A percentile compares a stretch with the other conserved stretches of the same genome.
Conservation (phyloP, 495 filamentous ascomycete genomes). For the Peziza echinospora region DNA sequence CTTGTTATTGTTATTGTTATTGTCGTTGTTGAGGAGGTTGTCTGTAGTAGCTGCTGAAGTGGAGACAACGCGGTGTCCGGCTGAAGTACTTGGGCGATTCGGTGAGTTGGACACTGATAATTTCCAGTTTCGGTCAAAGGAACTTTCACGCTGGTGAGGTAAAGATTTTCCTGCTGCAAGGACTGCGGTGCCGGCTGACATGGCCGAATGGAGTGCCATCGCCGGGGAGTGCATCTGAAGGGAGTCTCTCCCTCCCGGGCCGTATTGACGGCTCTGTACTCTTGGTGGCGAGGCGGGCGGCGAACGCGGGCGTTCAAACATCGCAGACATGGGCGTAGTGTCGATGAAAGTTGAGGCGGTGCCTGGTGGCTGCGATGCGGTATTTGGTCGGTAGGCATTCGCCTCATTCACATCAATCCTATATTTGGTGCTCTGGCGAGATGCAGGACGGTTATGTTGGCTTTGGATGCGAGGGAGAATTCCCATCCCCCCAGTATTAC, state of each 20-base stretch:
- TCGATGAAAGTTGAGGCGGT: constrained; percentile 9
- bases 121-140: constrained; percentile 81
- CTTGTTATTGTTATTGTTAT: constrained; percentile 18
- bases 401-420: constrained; percentile 16
- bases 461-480: constrained; percentile 39
- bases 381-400: constrained; percentile 8
- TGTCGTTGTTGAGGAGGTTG: constrained; percentile 16
- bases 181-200: constrained; percentile 13
- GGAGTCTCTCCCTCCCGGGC: too few species aligned
- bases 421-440: constrained; percentile 12
- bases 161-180: constrained; percentile 9
- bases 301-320: constrained; percentile 29
- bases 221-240: constrained; percentile 3
- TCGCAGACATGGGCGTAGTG: constrained; percentile 6
- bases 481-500: constrained; percentile 24
- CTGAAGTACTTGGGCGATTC: constrained; percentile 8
- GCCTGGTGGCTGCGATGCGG: constrained; percentile 14
- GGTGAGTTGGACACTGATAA: constrained; percentile 30
- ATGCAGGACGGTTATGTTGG: constrained; percentile 25
- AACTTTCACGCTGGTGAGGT: constrained; percentile 21
- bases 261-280: neutral
- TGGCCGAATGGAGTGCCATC: constrained; percentile 15
- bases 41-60: constrained; percentile 18
- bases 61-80: constrained; percentile 11
- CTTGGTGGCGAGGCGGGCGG: constrained; percentile 13